Conservation (phyloP, 73 alveolate species). For the Stentor roeselii region DNA sequence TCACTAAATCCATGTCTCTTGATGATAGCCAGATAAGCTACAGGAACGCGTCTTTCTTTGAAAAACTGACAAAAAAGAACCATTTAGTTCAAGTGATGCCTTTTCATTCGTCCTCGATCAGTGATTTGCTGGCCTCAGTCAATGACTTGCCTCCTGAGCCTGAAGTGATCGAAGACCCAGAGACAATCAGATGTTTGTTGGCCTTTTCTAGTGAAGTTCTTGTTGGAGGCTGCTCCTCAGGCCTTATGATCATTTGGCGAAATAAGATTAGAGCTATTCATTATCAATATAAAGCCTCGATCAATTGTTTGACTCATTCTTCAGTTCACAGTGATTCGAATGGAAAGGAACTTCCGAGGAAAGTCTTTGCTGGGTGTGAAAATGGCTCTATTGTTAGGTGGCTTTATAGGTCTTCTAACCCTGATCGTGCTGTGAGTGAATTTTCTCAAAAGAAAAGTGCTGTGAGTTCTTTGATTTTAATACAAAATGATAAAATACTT, state of each 20-base stretch:
- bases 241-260: neutral
- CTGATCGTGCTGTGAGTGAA: neutral
- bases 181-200: neutral
- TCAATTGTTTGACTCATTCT: neutral
- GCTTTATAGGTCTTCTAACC: neutral
- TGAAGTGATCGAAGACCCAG: neutral
- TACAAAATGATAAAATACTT: neutral
- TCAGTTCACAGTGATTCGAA: neutral
- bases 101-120: neutral
- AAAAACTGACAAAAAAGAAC: neutral
- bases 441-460: neutral
- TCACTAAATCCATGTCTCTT: neutral
- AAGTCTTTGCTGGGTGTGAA: neutral
- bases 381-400: neutral
- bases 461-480: neutral
- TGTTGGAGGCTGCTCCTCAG: conserved; percentile 1
- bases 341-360: no score
- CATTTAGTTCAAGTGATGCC: neutral
- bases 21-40: neutral
- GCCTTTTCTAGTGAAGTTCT: neutral
- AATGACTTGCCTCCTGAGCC: neutral
- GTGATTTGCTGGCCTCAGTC: neutral
- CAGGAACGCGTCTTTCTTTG: neutral
- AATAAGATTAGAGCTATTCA: neutral
- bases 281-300: neutral